Evolutionary conservation across 2,329 filamentous ascomycete genomes (phyloP), one percentile per base, ranked within the genome.

Genomic region (Myrmaecium sp.): DNA sequence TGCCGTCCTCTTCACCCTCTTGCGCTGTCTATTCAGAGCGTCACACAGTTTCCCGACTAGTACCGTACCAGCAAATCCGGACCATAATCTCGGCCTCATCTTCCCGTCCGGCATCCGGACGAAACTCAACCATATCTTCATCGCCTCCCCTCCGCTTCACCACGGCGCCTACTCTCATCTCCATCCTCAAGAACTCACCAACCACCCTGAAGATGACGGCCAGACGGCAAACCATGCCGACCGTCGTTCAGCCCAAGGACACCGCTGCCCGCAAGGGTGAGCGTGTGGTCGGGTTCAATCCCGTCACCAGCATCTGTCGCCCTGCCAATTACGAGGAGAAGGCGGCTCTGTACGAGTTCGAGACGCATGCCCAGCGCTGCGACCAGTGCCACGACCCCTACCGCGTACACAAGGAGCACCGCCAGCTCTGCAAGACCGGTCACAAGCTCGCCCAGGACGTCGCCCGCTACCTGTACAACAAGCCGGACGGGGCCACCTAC

Each of bases 321-420:
- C 52, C 54, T 15, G 40, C 55, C 19, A 53, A 48, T 31, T 39
- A 40, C 4, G 36, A 45, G 19, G 58, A 62, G 42, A 51, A 48
- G 33, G 59, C 57, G 56, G 51, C 53, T 2, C 40, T 57, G 29
- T 58, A 59, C 44, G 42, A 58, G 46, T 61, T 59, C 31, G 58
- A 62, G 37, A 46, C 42, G 31, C 59, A 63, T 42, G 55, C 56
- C 18, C 47, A 49, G 26, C 48, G 47, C 33, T 63, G 59, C 42
- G 40, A 35, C 23, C 43, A 48, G 31, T 63, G 59, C 51, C 42
- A 45, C 36, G 43, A 57, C 36, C 55, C 58, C 2, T 54, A 55
- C 33, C 44, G 54, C 17, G 53, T 54, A 30, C 47, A 54, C 46
- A 46, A 42, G 20, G 33, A 40, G 30, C 49, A 47, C 35, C 39